Base-by-base conservation (phyloP, 306 rosid genomes). In the Dicorynia guianensis region DNA sequence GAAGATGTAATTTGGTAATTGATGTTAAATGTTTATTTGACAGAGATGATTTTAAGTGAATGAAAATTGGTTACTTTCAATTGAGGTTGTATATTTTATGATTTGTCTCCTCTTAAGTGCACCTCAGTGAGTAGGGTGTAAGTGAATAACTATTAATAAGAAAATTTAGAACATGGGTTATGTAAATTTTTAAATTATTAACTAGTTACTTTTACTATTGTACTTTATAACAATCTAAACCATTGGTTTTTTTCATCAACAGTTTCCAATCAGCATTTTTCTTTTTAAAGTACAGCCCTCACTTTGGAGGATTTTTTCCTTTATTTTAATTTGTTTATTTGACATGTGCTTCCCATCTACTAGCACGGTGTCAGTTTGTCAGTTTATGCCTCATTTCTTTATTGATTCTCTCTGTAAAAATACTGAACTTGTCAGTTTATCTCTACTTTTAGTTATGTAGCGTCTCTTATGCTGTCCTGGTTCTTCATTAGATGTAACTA, bases 331-430 rank as follows among this genome's bases (percentile, higher is more conserved):
- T 67, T 67, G 63, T 47, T 47, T 50, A 42, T n/a, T 7, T 39
- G 47, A 17, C 39, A 15, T 53, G 17, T 20, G 15, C 17, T 58
- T 74, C 52, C 69, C 52, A 1, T 1, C 54, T 65, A 12, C 7
- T 54, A 69, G 57, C 58, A 14, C 43, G 69, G 36, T 30, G n/a
- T 34, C 11, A 62, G 77, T 20, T 43, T 73, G 70, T 13, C 40
- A 53, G 75, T 83, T 69, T 46, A 39, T 43, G 67, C 43, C 30
- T 48, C 59, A 39, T 46, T 25, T 46, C 17, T 7, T 40, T 69
- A 71, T 62, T 52, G 25, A 36, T 64, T 64, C 11, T 34, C 53
- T 52, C 33, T 57, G 49, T 5, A 48, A 19, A 38, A n/a, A 20
- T 36, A 25, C 30, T 15, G 5, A 19, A n/a, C n/a, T n/a, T n/a